Conservation (phyloP, 176 grass and related monocot genomes). For the Oryza nivara region DNA sequence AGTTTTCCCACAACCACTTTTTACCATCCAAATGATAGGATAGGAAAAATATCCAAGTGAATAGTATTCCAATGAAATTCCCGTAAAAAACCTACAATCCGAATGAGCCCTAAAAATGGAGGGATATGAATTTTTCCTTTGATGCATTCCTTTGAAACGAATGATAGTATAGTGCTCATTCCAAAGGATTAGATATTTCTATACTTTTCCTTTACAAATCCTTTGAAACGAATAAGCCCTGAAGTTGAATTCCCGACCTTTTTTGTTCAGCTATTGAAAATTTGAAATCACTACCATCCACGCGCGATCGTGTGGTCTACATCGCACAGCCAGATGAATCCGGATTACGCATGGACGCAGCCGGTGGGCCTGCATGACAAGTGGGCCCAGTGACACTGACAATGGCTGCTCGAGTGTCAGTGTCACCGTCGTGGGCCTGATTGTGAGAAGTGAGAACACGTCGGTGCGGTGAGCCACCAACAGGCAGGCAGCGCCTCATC, state of each 20-base stretch:
- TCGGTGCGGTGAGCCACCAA: not conserved
- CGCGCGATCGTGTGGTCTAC: not conserved
- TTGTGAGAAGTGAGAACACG: not conserved
- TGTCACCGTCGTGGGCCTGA: not conserved
- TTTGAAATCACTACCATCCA: not conserved
- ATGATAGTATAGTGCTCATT: too few relatives aligned
- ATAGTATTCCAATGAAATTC: too few relatives aligned
- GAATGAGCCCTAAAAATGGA: too few relatives aligned
- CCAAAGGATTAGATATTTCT: too few relatives aligned
- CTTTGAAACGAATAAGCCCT: too few relatives aligned
- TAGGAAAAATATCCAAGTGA: too few relatives aligned
- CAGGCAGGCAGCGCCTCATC: not conserved
- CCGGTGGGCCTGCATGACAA: not conserved
- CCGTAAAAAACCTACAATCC: too few relatives aligned
- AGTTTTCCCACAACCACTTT: too few relatives aligned
- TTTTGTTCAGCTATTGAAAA: not conserved
- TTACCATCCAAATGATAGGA: too few relatives aligned
- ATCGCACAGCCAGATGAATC: not conserved
- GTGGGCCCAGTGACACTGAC: not conserved
- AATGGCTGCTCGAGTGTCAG: conserved; percentile 13
- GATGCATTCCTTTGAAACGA: too few relatives aligned
- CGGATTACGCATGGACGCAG: not conserved
- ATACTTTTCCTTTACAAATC: too few relatives aligned
- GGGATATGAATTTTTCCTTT: too few relatives aligned
- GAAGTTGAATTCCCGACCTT: not conserved